Evolutionary conservation across 1,284 basidiomycete species (phyloP), one percentile per base, ranked within the genome.

Genomic region (Fistulinella staudtii): DNA sequence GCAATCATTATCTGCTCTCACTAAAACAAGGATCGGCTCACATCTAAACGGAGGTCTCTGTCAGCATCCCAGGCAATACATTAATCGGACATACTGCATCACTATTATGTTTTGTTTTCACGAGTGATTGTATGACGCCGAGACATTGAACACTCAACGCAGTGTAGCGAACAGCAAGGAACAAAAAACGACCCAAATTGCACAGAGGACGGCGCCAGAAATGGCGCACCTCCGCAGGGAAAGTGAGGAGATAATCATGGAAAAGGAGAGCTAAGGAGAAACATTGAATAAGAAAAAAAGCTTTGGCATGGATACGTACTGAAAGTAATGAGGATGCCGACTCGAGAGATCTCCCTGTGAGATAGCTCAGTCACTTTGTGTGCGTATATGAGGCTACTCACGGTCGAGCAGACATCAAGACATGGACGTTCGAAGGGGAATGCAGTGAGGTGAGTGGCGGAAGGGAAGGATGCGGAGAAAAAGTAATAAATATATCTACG

Each of bases 191-290:
- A 4, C 49, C 54, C 56, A 62, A 66, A 17, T 56, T 60, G 25
- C 60, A 39, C 5, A 43, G 39, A n/a, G 51, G 44, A 2, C 54
- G 41, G 9, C 40, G 48, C 71, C 72, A 74, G 53, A 69, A 72
- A 15, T 60, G 55, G 14, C 59, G 57, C 23, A 69, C 44, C 48
- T 75, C 73, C 10, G 46, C 43, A 2, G 57, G 40, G 13, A 73
- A 39, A 1, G 71, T 75, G 25, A 73, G 53, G 7, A 57, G 9
- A 43, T 70, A 71, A 48, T 75, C 72, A 36, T 73, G 73, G 35
- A 66, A 63, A 8, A 74, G 60, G 29, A 72, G 57, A 1, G 43
- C 68, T 72, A 13, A n/a, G 9, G 34, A 23, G n/a, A 9, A 11
- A 22, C 3, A 36, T 41, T 23, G 41, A 0, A 15, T n/a, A 1